These are phyloP conservation scores for Lyophyllum shimeji DNA, from an alignment of 768 basidiomycete species.

Conservation along the genomic window DNA sequence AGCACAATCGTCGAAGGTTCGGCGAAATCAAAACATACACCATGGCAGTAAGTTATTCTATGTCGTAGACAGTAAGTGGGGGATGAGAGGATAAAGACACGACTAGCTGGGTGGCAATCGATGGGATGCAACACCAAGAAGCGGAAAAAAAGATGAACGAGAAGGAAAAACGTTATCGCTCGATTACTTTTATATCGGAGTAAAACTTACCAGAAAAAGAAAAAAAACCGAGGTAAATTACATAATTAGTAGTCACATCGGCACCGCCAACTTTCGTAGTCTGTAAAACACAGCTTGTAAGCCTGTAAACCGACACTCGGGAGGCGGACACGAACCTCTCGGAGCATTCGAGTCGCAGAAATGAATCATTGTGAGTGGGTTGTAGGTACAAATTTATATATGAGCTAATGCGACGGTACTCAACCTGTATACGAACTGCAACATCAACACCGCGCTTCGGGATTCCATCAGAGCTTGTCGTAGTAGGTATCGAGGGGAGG, in stretches of 20 bases:
- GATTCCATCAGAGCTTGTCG: conserved; percentile 73
- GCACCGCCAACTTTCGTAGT: background rate
- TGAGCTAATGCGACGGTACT: conserved; percentile 10
- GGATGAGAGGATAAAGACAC: background rate
- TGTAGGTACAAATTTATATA: conserved; percentile 8
- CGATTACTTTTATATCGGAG: conserved; percentile 7
- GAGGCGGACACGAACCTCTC: background rate
- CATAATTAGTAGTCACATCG: background rate
- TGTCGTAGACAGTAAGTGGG: background rate
- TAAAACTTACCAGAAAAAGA: conserved; percentile 1
- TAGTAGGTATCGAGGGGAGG: conserved; percentile 88
- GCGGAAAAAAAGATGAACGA: conserved; percentile 2
- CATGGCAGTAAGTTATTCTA: conserved; percentile 45
- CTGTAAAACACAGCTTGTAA: background rate
- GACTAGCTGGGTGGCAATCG: conserved; percentile 4
- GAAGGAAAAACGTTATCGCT: conserved; percentile 10
- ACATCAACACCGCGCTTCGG: background rate
- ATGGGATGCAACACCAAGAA: conserved; percentile 10
- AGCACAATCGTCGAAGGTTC: conserved; percentile 19
- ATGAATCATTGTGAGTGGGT: conserved; percentile 10
- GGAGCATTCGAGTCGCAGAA: background rate
- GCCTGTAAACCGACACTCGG: background rate
- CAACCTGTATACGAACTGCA: conserved; percentile 7
- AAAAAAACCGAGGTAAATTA: conserved; percentile 6
- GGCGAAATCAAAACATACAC: conserved; percentile 56